Evolutionary conservation across 1,284 basidiomycete genomes (phyloP).

Genomic region (Austroboletus niveus): DNA sequence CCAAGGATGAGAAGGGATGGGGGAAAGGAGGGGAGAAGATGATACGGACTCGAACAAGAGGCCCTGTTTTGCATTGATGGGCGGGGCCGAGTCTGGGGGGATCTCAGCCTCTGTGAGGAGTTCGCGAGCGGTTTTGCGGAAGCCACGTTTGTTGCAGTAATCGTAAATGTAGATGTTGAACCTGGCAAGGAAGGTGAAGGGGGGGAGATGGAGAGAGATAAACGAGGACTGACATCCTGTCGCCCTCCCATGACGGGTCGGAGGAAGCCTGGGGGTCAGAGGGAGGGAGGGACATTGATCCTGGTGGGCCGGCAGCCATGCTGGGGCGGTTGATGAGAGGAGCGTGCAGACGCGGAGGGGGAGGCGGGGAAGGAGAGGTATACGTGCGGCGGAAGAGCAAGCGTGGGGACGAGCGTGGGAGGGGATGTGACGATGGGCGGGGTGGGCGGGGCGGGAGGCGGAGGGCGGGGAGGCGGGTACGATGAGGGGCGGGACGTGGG

Average conservation of each 20-base stretch:
- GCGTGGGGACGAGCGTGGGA: too few species aligned
- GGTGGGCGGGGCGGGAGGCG: too few species aligned
- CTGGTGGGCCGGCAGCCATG: too few species aligned
- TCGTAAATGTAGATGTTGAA: conserved; percentile 85
- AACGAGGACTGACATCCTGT: conserved; percentile 44
- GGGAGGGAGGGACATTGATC: conserved; percentile 6
- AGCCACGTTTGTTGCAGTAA: conserved; percentile 78
- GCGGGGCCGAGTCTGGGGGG: conserved; percentile 55
- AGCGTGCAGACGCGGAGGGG: too few species aligned
- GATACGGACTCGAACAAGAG: conserved; percentile 73
- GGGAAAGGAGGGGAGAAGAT: neutral
- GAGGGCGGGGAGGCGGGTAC: too few species aligned
- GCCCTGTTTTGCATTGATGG: conserved; percentile 79
- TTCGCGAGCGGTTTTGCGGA: conserved; percentile 62
- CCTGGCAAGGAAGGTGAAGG: conserved; percentile 40
- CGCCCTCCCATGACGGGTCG: conserved; percentile 51
- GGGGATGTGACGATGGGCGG: too few species aligned
- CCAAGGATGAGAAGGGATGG: conserved; percentile 7
- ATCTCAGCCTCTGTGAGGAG: conserved; percentile 65
- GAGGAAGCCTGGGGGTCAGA: conserved; percentile 17
- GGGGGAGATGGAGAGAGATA: conserved; percentile 3
- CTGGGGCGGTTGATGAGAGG: too few species aligned
- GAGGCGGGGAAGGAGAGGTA: too few species aligned
- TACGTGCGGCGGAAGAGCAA: too few species aligned
- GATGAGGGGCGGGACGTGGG: too few species aligned